phyloP scores from a whole-genome alignment of 2,329 filamentous ascomycete genomes.

The Beauveria pseudobassiana region DNA sequence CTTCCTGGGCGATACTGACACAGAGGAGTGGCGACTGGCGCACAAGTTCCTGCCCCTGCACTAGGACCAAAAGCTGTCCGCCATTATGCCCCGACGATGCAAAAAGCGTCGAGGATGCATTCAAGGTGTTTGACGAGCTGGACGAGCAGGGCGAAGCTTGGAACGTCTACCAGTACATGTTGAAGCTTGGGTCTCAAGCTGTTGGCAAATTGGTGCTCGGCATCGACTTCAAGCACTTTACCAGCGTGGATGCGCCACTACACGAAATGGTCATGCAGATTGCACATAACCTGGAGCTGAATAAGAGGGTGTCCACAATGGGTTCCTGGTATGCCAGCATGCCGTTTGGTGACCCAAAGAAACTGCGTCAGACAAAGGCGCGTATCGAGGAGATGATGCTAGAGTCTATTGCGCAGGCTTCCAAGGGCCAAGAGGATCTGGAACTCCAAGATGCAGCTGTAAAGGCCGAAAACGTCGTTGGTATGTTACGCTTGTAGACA shows the following conservation, averaged over 20 bases:
- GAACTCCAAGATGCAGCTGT: constrained; percentile 42
- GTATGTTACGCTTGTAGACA: background rate
- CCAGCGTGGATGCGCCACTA: constrained; percentile 34
- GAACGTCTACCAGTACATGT: constrained; percentile 43
- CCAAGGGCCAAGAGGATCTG: constrained; percentile 31
- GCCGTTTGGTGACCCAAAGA: constrained; percentile 49
- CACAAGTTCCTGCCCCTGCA: constrained; percentile 58
- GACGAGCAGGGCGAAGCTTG: constrained; percentile 39
- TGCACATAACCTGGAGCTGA: constrained; percentile 43
- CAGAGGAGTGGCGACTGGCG: constrained; percentile 39
- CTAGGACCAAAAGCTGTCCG: constrained; percentile 52
- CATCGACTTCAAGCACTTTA: constrained; percentile 39
- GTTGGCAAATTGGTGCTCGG: constrained; percentile 38
- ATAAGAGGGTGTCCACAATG: constrained; percentile 49
- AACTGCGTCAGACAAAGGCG: constrained; percentile 26
- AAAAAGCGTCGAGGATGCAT: constrained; percentile 43
- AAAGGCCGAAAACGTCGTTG: constrained; percentile 32
- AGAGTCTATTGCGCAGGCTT: constrained; percentile 31
- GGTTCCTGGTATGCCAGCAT: constrained; percentile 49
- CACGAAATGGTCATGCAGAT: constrained; percentile 45
- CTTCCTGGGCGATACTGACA: constrained; percentile 44
- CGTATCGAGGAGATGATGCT: constrained; percentile 29
- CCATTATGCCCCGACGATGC: constrained; percentile 54
- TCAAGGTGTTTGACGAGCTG: constrained; percentile 42
- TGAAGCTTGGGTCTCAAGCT: constrained; percentile 40